Conservation (phyloP, 2,329 filamentous ascomycete species). For the Onygena corvina region DNA sequence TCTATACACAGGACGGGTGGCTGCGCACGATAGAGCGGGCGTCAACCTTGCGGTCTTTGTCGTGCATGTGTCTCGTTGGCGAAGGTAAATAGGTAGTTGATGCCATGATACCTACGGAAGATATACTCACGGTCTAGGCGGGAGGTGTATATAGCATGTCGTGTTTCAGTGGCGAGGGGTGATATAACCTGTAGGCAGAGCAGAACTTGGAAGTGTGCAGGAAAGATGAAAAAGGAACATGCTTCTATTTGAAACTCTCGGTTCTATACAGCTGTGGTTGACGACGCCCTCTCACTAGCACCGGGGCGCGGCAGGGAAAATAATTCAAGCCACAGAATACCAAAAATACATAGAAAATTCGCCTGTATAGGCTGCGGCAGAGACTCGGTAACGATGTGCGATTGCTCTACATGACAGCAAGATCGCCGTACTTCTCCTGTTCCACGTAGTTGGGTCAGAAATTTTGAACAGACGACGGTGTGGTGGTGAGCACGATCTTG, state of each 20-base stretch:
- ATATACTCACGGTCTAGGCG: too few species aligned
- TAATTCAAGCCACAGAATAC: conserved; percentile 3
- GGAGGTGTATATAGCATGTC: too few species aligned
- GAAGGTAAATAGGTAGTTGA: too few species aligned
- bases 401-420: conserved; percentile 69
- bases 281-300: not conserved
- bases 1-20: too few species aligned
- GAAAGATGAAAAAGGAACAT: conserved; percentile 3
- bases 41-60: too few species aligned
- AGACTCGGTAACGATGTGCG: not conserved
- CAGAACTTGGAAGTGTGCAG: not conserved
- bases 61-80: too few species aligned
- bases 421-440: conserved; percentile 97
- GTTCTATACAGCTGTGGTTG: conserved; percentile 13
- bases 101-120: too few species aligned
- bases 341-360: conserved; percentile 9
- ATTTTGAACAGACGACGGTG: not conserved
- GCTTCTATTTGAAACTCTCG: conserved; percentile 11
- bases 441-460: conserved; percentile 12
- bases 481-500: not conserved
- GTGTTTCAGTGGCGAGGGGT: too few species aligned
- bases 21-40: too few species aligned
- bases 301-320: not conserved
- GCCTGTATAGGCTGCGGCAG: not conserved
- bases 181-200: too few species aligned